Base-by-base conservation (phyloP, 495 filamentous ascomycete genomes). In the Aspergillus leporis region DNA sequence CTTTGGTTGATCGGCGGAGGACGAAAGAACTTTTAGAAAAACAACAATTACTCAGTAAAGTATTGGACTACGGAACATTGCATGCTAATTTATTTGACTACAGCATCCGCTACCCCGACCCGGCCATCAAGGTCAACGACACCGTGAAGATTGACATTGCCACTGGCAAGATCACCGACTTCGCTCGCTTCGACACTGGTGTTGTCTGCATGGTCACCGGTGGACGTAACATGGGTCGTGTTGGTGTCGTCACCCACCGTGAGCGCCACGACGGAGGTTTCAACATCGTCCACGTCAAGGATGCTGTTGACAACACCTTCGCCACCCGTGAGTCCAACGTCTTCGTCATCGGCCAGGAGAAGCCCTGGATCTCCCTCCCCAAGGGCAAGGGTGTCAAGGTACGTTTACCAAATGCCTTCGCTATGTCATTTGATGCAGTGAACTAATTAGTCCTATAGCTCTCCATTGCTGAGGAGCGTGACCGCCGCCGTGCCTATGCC, bases 371-470 rank as follows among this genome's bases (percentile, higher is more conserved):
- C 73, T 95, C 90, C 72, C 86, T 98, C 67, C 95, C 94, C 75
- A 98, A 98, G 91, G 94, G 94, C 83, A 96, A 95, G 87, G 95
- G 94, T 87, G 94, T 98, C 83, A 98, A 98, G 82, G 85, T 88
- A 75, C 54, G 79, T 69, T 68, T 63, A 46, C 31, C 25, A 32
- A 4, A 10, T 9, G 10, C 12, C 10, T 31, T 18, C 10, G 18
- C 10, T 18, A n/a, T 46, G 7, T 12, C 16, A 3, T 10, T 12
- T 18, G 4, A 41, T 1, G 22, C 3, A 16, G 10, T n/a, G 32
- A n/a, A 32, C 63, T 66, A 65, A 66, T 41, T 45, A 5, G 23
- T 31, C 46, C 53, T 22, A 52, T 61, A 87, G 90, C 89, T 97
- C 73, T 87, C 90, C 72, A 98, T 97, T 74, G 91, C 93, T 63